Percentiles rank a stretch among this genome's conserved stretches.
Conservation (phyloP, 1,284 basidiomycete genomes). For the Ustilago cynodontis region DNA sequence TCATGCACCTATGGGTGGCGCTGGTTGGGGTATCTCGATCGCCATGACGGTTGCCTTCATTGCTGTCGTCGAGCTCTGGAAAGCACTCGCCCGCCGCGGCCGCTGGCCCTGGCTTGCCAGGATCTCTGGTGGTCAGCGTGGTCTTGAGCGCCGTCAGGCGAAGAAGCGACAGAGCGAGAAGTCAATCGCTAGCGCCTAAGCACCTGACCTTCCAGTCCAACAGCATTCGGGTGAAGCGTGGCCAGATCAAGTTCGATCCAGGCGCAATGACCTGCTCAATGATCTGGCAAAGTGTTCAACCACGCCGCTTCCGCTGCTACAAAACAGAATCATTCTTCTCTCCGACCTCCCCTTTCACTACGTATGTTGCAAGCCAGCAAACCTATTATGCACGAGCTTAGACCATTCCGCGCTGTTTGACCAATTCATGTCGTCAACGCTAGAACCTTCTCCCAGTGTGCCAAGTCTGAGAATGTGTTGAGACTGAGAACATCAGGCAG, state of each 20-base stretch:
- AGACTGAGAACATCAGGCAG: no score
- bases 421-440: background rate
- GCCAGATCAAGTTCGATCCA: background rate
- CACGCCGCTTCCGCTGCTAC: slow-evolving; percentile 7
- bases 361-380: no score
- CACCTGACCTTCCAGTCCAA: background rate
- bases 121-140: slow-evolving; percentile 57
- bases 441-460: no score
- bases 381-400: no score
- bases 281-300: background rate
- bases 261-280: no score
- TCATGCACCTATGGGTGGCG: slow-evolving; percentile 54
- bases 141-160: slow-evolving; percentile 42
- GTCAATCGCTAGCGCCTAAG: slow-evolving; percentile 12
- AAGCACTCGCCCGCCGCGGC: slow-evolving; percentile 54
- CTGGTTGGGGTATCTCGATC: slow-evolving; percentile 60
- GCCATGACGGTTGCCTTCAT: slow-evolving; percentile 55
- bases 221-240: background rate
- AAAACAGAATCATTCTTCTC: background rate
- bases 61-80: slow-evolving; percentile 58
- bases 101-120: slow-evolving; percentile 62
- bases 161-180: slow-evolving; percentile 26
- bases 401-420: no score
- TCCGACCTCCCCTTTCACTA: background rate
- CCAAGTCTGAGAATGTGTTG: no score